Percentiles rank a stretch among this genome's conserved stretches.
Conservation (phyloP, 2,329 filamentous ascomycete species). For the Periconia sp. region DNA sequence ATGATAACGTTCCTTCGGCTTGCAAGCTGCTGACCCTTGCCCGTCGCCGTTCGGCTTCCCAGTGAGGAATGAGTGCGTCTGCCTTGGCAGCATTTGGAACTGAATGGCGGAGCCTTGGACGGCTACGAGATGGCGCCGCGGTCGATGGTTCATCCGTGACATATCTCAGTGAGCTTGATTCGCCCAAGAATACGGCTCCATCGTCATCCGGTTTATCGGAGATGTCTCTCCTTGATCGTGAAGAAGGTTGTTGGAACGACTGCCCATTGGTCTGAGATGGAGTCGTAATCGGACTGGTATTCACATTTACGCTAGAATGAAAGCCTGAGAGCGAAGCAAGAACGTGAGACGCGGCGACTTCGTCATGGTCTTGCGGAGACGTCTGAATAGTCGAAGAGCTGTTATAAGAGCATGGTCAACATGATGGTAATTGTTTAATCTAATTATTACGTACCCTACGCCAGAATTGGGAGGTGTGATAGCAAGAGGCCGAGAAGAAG, state of each 20-base stretch:
- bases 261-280: conserved; percentile 15
- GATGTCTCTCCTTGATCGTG: conserved; percentile 18
- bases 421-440: not conserved
- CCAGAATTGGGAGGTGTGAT: conserved; percentile 7
- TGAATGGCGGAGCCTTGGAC: conserved; percentile 33
- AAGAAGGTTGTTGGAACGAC: conserved; percentile 18
- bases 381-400: conserved; percentile 6
- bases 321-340: conserved; percentile 33
- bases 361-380: conserved; percentile 32
- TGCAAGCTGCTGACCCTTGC: conserved; percentile 45
- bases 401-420: not conserved
- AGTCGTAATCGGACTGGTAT: conserved; percentile 28
- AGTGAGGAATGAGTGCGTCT: conserved; percentile 46
- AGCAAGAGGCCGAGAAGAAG: not conserved
- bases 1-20: conserved; percentile 52
- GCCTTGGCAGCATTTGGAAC: conserved; percentile 41
- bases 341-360: conserved; percentile 35
- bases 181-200: conserved; percentile 50
- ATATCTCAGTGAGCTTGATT: conserved; percentile 57
- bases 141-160: conserved; percentile 50
- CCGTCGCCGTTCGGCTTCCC: conserved; percentile 39
- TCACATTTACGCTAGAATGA: conserved; percentile 16
- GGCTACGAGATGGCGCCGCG: conserved; percentile 25
- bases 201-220: conserved; percentile 29
- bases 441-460: not conserved